These are phyloP conservation scores for Colletotrichum brevisporum DNA, from an alignment of 2,329 filamentous ascomycete species.

Conservation along the genomic window DNA sequence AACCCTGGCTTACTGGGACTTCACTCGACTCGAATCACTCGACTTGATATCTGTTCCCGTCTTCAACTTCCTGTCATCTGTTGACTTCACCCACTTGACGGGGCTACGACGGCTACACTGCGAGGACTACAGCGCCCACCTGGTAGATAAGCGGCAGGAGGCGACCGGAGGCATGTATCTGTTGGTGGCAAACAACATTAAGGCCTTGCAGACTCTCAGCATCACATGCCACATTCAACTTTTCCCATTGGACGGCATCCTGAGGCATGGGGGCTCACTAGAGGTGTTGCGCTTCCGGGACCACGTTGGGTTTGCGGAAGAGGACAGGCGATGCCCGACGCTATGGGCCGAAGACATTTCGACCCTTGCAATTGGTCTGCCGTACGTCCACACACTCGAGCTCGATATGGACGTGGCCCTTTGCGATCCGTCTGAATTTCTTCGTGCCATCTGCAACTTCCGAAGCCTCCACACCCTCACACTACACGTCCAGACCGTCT, in stretches of 20 bases:
- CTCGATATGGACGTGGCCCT: slow-evolving; percentile 61
- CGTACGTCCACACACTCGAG: slow-evolving; percentile 57
- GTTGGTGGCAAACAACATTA: slow-evolving; percentile 55
- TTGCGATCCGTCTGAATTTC: slow-evolving; percentile 54
- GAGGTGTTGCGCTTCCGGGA: slow-evolving; percentile 59
- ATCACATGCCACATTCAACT: slow-evolving; percentile 58
- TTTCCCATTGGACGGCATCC: slow-evolving; percentile 58
- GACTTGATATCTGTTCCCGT: slow-evolving; percentile 60
- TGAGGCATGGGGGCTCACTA: slow-evolving; percentile 55
- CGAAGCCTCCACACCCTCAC: slow-evolving; percentile 56
- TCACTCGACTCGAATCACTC: slow-evolving; percentile 58
- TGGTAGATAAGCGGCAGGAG: slow-evolving; percentile 53
- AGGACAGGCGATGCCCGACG: slow-evolving; percentile 58
- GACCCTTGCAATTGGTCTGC: slow-evolving; percentile 50
- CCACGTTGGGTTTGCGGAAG: slow-evolving; percentile 60
- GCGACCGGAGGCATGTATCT: slow-evolving; percentile 55
- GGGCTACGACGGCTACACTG: slow-evolving; percentile 55
- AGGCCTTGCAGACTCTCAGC: slow-evolving; percentile 53
- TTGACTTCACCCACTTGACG: slow-evolving; percentile 54
- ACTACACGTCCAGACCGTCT: slow-evolving; percentile 60
- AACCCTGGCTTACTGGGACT: slow-evolving; percentile 61
- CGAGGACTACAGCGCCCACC: slow-evolving; percentile 62
- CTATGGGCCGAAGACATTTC: slow-evolving; percentile 52
- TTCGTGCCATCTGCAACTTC: slow-evolving; percentile 56
- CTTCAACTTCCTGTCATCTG: slow-evolving; percentile 59